A percentile compares a stretch with the other conserved stretches of the same genome.
phyloP scores from a whole-genome alignment of 208 protist species.

The Leptomonas pyrrhocoris region DNA sequence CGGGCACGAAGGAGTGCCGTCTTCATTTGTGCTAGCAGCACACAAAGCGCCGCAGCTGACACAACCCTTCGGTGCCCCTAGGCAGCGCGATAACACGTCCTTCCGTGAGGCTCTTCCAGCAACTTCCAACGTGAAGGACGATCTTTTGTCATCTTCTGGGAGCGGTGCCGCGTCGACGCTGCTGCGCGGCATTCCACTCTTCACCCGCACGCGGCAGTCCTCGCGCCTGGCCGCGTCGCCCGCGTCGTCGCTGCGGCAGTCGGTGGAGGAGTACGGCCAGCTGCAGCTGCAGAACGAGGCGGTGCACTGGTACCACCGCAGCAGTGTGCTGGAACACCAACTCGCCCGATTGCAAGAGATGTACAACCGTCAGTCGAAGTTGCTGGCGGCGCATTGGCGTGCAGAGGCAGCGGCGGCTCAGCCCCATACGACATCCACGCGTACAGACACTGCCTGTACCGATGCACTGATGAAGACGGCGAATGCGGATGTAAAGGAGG shows the following conservation, averaged over 20 bases:
- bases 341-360: conserved; percentile 14
- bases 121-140: not conserved
- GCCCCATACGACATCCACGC: not conserved
- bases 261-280: conserved; percentile 20
- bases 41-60: conserved; percentile 1
- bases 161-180: not conserved
- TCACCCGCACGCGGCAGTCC: not conserved
- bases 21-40: not conserved
- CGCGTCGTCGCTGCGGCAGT: conserved; percentile 25
- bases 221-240: not conserved
- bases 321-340: conserved; percentile 24
- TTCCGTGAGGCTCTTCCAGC: not conserved
- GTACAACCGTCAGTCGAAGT: conserved; percentile 22
- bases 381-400: conserved; percentile 32
- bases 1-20: not conserved
- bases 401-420: too few species aligned
- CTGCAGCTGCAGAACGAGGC: conserved; percentile 40
- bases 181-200: conserved; percentile 30
- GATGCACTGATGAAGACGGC: too few species aligned
- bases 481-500: not conserved
- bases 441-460: too few species aligned
- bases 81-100: not conserved
- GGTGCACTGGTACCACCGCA: conserved; percentile 37
- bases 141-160: not conserved
- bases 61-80: not conserved